Evolutionary conservation across 495 filamentous ascomycete genomes (phyloP).

Genomic region (Durotheca rogersii): DNA sequence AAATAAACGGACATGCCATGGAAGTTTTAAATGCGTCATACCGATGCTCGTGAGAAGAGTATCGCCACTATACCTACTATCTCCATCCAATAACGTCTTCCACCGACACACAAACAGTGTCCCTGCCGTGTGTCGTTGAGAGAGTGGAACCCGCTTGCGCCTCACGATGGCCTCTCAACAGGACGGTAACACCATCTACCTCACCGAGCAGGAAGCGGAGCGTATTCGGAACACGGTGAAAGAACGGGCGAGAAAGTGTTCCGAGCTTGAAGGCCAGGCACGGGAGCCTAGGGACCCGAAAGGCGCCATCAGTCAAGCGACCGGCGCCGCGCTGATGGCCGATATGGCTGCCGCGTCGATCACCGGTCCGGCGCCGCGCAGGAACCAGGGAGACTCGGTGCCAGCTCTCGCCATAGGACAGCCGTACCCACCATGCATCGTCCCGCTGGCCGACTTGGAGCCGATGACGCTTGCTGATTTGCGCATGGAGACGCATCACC

Average conservation of each 20-base stretch:
- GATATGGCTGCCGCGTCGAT: slow-evolving; percentile 36
- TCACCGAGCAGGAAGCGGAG: slow-evolving; percentile 35
- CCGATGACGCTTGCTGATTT: slow-evolving; percentile 39
- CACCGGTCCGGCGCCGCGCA: slow-evolving; percentile 13
- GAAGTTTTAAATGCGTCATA: too few species aligned
- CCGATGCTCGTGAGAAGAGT: too few species aligned
- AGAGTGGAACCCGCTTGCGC: too few species aligned
- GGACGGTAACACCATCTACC: slow-evolving; percentile 33
- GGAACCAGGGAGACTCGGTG: slow-evolving; percentile 13
- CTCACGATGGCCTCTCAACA: slow-evolving; percentile 24
- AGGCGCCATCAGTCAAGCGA: slow-evolving; percentile 29
- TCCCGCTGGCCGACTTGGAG: slow-evolving; percentile 29
- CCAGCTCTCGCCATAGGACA: slow-evolving; percentile 33
- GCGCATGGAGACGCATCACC: slow-evolving; percentile 48
- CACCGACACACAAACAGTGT: too few species aligned
- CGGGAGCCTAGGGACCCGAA: slow-evolving; percentile 29
- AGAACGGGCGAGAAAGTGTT: slow-evolving; percentile 28
- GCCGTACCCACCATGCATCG: slow-evolving; percentile 39
- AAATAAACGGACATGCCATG: too few species aligned
- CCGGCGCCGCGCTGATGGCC: slow-evolving; percentile 35
- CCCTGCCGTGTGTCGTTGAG: too few species aligned
- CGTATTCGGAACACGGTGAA: slow-evolving; percentile 33
- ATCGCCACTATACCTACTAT: too few species aligned
- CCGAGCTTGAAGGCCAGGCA: slow-evolving; percentile 22
- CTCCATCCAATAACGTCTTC: too few species aligned